phyloP scores from a whole-genome alignment of 805 yeast species.

The Hanseniaspora occidentalis region DNA sequence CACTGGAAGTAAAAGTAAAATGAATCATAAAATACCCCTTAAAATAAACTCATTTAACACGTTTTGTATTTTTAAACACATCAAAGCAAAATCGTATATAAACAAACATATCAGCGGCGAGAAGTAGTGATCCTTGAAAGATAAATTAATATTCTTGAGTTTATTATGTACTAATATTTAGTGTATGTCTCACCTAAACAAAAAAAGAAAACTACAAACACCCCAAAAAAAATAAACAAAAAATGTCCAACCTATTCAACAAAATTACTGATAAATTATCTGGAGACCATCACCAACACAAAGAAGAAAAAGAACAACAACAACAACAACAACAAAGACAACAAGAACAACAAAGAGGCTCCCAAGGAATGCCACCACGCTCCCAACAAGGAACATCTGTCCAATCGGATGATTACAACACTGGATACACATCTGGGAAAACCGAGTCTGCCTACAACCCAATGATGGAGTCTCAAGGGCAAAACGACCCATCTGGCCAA shows the following conservation, averaged over 20 bases:
- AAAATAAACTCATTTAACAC: not conserved
- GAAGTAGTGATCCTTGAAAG: not conserved
- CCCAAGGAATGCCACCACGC: slow-evolving; percentile 4
- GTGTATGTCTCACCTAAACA: not conserved
- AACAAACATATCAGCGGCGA: not conserved
- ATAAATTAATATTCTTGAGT: too few relatives aligned
- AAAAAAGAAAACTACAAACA: slow-evolving; percentile 1
- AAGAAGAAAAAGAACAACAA: slow-evolving; percentile 6
- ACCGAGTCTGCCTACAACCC: not conserved
- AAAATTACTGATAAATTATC: slow-evolving; percentile 22
- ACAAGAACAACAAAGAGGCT: slow-evolving; percentile 1
- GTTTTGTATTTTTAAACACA: not conserved
- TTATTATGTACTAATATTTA: too few relatives aligned
- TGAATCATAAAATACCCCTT: not conserved
- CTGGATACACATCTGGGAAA: slow-evolving; percentile 6
- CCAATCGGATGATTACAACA: slow-evolving; percentile 3
- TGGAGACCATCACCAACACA: slow-evolving; percentile 12
- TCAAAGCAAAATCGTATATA: not conserved
- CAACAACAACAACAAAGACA: slow-evolving; percentile 6
- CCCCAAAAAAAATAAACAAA: not conserved
- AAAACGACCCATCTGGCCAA: not conserved
- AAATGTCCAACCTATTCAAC: slow-evolving; percentile 22
- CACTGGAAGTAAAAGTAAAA: too few relatives aligned
- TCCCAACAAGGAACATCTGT: slow-evolving; percentile 6
- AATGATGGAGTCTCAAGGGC: not conserved